A percentile compares a stretch with the other conserved stretches of the same genome.
Evolutionary conservation across 345 rosid genomes (phyloP).

Genomic region (Camelina sativa): DNA sequence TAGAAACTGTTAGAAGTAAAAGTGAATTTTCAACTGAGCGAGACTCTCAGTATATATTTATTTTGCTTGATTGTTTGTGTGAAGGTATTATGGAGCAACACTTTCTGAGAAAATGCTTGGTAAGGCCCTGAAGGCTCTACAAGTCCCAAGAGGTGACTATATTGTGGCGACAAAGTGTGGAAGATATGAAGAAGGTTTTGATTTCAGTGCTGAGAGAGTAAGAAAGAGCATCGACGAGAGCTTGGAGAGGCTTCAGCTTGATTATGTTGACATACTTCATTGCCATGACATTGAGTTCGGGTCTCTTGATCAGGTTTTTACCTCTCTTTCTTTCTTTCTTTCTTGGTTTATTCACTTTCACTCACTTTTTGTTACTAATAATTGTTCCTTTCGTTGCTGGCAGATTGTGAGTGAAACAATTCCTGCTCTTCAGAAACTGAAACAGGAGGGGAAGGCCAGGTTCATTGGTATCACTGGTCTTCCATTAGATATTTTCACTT

Average conservation of each 20-base stretch:
- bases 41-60: not conserved
- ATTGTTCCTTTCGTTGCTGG: conserved; percentile 7
- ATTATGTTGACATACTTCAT: conserved; percentile 87
- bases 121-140: conserved; percentile 73
- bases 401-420: conserved; percentile 91
- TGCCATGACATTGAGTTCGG: conserved; percentile 93
- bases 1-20: not conserved
- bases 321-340: not conserved
- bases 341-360: not conserved
- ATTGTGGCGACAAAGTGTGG: conserved; percentile 93
- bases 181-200: conserved; percentile 78
- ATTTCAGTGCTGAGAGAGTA: conserved; percentile 94
- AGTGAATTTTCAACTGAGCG: not conserved
- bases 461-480: conserved; percentile 95
- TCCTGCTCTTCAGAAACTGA: conserved; percentile 86
- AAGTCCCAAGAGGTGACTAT: conserved; percentile 71
- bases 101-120: conserved; percentile 96
- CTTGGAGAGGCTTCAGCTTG: conserved; percentile 82
- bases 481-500: conserved; percentile 65
- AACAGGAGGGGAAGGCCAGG: conserved; percentile 78
- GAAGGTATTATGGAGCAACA: conserved; percentile 87
- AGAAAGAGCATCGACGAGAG: conserved; percentile 85
- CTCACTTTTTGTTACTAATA: not conserved
- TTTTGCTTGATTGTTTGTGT: not conserved
- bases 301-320: conserved; percentile 85